A percentile compares a stretch with the other conserved stretches of the same genome.
Evolutionary conservation across 1,284 basidiomycete species (phyloP).

Genomic region (Termitomyces sp.): DNA sequence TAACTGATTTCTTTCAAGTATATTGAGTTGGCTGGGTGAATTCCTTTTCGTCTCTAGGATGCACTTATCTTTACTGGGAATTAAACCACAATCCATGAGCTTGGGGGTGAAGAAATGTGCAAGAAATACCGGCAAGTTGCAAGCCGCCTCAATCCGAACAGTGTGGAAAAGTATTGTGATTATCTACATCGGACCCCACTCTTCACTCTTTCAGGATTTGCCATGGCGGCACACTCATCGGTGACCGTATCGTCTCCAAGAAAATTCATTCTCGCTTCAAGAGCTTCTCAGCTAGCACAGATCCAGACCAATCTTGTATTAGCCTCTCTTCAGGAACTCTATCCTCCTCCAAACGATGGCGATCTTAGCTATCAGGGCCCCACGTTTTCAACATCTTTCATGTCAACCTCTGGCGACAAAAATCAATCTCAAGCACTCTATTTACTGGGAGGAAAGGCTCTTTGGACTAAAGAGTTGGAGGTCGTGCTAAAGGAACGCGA

Average conservation of each 20-base stretch:
- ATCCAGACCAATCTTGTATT: conserved; percentile 70
- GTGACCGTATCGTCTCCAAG: conserved; percentile 18
- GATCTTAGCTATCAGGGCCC: conserved; percentile 28
- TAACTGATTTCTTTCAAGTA: background rate
- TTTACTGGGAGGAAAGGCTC: conserved; percentile 77
- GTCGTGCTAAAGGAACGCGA: conserved; percentile 19
- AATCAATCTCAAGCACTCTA: conserved; percentile 83
- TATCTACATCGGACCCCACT: background rate
- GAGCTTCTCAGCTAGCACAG: conserved; percentile 81
- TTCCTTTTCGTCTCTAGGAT: background rate
- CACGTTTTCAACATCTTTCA: conserved; percentile 73
- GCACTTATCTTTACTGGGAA: background rate
- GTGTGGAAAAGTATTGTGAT: background rate
- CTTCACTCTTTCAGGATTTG: background rate
- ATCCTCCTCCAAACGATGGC: conserved; percentile 31
- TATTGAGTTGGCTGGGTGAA: background rate
- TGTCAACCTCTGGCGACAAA: conserved; percentile 89
- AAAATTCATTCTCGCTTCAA: conserved; percentile 73
- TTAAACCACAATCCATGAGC: conserved; percentile 20
- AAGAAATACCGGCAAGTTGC: no score
- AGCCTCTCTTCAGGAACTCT: conserved; percentile 19
- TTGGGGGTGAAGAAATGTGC: no score
- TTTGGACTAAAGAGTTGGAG: conserved; percentile 36
- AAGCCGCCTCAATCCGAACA: background rate
- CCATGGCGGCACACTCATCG: conserved; percentile 14